Conservation (phyloP, 495 filamentous ascomycete genomes). For the Viridothelium virens region DNA sequence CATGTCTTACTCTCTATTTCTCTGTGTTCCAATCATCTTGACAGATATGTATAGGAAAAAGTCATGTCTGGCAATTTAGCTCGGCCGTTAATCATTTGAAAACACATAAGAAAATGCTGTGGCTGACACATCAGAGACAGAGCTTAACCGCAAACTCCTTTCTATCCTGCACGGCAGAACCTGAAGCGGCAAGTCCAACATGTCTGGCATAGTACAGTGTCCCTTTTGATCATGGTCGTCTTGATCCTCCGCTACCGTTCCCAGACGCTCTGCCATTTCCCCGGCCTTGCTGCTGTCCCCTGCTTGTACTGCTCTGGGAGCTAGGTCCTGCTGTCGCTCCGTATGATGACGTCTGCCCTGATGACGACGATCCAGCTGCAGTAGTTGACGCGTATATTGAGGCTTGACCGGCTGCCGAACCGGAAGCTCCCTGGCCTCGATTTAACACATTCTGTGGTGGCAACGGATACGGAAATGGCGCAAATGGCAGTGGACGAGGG, state of each 20-base stretch:
- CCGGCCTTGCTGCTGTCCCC: background rate
- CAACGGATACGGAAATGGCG: background rate
- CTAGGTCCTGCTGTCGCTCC: background rate
- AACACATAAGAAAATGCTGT: background rate
- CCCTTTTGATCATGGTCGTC: background rate
- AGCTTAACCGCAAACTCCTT: background rate
- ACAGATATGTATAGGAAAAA: too few species aligned
- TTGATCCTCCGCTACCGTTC: constrained; percentile 1
- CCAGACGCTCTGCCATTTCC: background rate
- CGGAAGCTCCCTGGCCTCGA: background rate
- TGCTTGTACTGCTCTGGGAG: background rate
- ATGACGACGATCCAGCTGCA: background rate
- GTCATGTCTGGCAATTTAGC: too few species aligned
- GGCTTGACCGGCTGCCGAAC: background rate
- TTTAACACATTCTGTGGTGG: constrained; percentile 2
- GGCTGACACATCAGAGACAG: constrained; percentile 3
- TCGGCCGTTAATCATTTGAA: background rate
- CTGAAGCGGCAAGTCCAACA: background rate
- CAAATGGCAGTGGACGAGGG: background rate
- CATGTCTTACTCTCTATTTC: too few species aligned
- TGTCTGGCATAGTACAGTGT: background rate
- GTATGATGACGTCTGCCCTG: background rate
- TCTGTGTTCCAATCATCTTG: too few species aligned
- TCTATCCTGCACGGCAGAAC: background rate
- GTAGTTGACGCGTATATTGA: background rate